A percentile compares a stretch with the other conserved stretches of the same genome.
These are phyloP conservation scores for Actinomortierella ambigua DNA, from an alignment of 371 early-diverging fungal species.

Conservation along the genomic window DNA sequence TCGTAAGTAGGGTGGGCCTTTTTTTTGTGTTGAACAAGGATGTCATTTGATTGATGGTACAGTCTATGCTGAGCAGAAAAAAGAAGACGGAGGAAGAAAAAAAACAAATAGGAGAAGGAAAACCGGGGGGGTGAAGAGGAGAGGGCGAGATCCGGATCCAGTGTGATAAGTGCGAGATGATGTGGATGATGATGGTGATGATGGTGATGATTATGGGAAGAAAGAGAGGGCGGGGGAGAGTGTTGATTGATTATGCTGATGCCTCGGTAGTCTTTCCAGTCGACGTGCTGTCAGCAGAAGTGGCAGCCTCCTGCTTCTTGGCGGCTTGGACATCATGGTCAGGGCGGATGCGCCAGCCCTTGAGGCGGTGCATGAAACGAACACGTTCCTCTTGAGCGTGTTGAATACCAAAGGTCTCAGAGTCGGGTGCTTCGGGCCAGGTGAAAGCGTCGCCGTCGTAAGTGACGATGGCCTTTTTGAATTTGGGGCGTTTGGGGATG, in stretches of 20 bases:
- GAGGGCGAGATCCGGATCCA: too few species aligned
- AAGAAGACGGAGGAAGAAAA: too few species aligned
- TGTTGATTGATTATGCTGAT: conserved; percentile 7
- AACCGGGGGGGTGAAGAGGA: too few species aligned
- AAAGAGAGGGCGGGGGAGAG: too few species aligned
- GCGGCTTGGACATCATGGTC: conserved; percentile 39
- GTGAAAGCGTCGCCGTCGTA: conserved; percentile 75
- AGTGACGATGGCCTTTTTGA: conserved; percentile 94
- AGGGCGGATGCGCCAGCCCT: conserved; percentile 78
- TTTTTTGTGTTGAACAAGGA: too few species aligned
- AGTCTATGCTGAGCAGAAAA: too few species aligned
- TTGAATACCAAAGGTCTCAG: conserved; percentile 63
- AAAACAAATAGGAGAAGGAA: too few species aligned
- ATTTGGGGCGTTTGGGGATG: conserved; percentile 56
- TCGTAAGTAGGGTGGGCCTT: too few species aligned
- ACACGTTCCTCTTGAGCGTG: conserved; percentile 46
- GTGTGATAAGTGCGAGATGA: too few species aligned
- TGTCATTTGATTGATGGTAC: too few species aligned
- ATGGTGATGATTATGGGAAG: too few species aligned
- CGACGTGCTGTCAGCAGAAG: conserved; percentile 16
- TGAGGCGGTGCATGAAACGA: conserved; percentile 59
- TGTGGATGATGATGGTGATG: too few species aligned
- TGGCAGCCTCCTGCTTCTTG: conserved; percentile 27
- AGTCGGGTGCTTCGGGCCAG: conserved; percentile 76
- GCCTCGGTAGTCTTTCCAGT: conserved; percentile 23